phyloP scores from a whole-genome alignment of 2,329 filamentous ascomycete species.

The Neocatenulostroma microsporum region DNA sequence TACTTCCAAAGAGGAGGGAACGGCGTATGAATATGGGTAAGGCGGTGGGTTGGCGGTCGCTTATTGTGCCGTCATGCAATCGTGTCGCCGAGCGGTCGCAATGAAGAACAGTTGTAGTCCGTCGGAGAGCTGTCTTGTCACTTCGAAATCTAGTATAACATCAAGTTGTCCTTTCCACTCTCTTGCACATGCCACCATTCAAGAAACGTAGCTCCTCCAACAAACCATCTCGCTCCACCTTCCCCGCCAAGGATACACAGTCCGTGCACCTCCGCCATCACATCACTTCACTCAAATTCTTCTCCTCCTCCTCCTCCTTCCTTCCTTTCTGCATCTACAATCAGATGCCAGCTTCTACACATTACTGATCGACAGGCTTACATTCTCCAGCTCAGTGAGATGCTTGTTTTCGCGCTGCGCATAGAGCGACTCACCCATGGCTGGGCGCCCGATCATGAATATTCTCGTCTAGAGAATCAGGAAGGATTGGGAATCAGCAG shows the following conservation, averaged over 20 bases:
- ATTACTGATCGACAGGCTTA: slow-evolving; percentile 54
- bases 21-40: too few species aligned
- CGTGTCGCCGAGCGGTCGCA: not conserved
- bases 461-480: slow-evolving; percentile 58
- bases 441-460: slow-evolving; percentile 65
- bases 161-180: not conserved
- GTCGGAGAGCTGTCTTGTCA: not conserved
- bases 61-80: too few species aligned
- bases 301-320: slow-evolving; percentile 30
- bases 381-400: slow-evolving; percentile 36
- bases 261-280: slow-evolving; percentile 8
- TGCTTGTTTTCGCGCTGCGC: slow-evolving; percentile 60
- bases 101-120: not conserved
- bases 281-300: slow-evolving; percentile 16
- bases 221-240: slow-evolving; percentile 5
- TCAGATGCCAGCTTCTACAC: slow-evolving; percentile 49
- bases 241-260: slow-evolving; percentile 19
- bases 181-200: slow-evolving; percentile 5
- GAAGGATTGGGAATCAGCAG: slow-evolving; percentile 66
- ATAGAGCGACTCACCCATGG: slow-evolving; percentile 57
- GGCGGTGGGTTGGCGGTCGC: too few species aligned
- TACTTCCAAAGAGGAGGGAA: too few species aligned
- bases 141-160: not conserved
- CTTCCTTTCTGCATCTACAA: slow-evolving; percentile 35
- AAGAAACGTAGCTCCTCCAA: slow-evolving; percentile 18